Evolutionary conservation across 192 early-diverging fungal genomes (phyloP).

Genomic region (Coemansia sp.): DNA sequence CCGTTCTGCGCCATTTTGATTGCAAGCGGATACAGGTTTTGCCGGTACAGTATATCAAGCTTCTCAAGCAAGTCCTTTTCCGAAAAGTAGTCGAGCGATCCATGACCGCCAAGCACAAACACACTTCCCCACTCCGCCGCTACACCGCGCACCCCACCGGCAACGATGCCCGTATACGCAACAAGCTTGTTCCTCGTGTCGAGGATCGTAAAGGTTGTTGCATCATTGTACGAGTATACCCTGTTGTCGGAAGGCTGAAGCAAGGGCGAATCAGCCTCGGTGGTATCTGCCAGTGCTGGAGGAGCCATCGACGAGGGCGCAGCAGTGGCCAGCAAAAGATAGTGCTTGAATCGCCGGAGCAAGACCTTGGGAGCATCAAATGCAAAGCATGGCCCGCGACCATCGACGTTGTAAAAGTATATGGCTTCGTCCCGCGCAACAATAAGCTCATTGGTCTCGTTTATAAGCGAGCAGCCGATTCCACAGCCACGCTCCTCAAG

Average conservation of each 20-base stretch:
- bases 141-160: constrained; percentile 69
- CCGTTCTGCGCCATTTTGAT: constrained; percentile 83
- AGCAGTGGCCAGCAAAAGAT: constrained; percentile 37
- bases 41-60: constrained; percentile 85
- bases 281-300: constrained; percentile 33
- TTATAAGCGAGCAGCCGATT: constrained; percentile 72
- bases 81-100: constrained; percentile 62
- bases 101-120: constrained; percentile 73
- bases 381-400: constrained; percentile 88
- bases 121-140: constrained; percentile 89
- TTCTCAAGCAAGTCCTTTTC: constrained; percentile 89
- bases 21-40: constrained; percentile 89
- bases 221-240: constrained; percentile 53
- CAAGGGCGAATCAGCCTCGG: constrained; percentile 59
- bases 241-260: constrained; percentile 45
- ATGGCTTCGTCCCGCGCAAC: constrained; percentile 89
- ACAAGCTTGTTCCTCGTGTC: constrained; percentile 93
- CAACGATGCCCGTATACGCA: constrained; percentile 81
- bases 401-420: constrained; percentile 90
- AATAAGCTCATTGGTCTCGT: constrained; percentile 82
- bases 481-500: constrained; percentile 85
- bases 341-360: constrained; percentile 37
- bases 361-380: constrained; percentile 68
- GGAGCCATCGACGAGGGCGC: constrained; percentile 38
- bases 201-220: constrained; percentile 66